Percentiles rank a stretch among this genome's conserved stretches.
Evolutionary conservation across 129 eudicot species (phyloP).

Genomic region (Mikania micrantha): DNA sequence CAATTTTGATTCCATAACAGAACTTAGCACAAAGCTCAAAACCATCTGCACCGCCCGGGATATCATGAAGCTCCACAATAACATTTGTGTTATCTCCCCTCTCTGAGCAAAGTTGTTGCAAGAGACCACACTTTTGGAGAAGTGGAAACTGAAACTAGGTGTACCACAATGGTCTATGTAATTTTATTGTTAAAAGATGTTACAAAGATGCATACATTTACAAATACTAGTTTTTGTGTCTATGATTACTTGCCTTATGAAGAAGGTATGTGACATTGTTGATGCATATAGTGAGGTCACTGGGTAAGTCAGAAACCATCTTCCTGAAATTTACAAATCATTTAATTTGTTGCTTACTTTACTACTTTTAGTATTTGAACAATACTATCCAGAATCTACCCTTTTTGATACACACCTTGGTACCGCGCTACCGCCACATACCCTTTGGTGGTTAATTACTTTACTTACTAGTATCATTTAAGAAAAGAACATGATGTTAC

Average conservation of each 20-base stretch:
- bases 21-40: constrained; percentile 83
- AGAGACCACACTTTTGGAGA: constrained; percentile 67
- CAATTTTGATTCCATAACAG: constrained; percentile 74
- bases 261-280: constrained; percentile 58
- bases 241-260: constrained; percentile 50
- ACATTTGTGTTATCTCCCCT: constrained; percentile 25
- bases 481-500: neutral
- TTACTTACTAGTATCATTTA: neutral
- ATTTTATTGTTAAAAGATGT: neutral
- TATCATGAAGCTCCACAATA: constrained; percentile 56
- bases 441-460: neutral
- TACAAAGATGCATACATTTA: neutral
- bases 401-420: too few species aligned
- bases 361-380: too few species aligned
- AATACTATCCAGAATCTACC: too few species aligned
- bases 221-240: neutral
- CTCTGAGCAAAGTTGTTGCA: constrained; percentile 54
- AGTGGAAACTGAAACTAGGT: constrained; percentile 68
- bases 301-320: constrained; percentile 53
- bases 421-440: too few species aligned
- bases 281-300: constrained; percentile 50
- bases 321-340: constrained; percentile 42
- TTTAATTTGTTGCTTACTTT: neutral
- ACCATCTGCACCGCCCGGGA: constrained; percentile 76
- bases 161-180: constrained; percentile 29